phyloP scores from a whole-genome alignment of 208 protist species.

The Tritrichomonas foetus region DNA sequence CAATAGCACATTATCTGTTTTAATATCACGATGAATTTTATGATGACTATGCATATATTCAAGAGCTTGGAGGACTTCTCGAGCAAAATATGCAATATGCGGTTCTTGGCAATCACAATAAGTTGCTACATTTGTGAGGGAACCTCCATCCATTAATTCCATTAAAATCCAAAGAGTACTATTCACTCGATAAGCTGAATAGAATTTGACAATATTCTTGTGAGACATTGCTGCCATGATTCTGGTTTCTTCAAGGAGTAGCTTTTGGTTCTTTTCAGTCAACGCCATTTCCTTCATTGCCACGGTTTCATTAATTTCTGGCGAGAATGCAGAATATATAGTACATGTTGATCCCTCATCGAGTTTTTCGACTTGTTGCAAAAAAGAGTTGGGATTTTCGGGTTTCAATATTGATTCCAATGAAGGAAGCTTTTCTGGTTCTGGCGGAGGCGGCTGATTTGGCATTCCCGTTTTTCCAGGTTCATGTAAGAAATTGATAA shows the following conservation, averaged over 20 bases:
- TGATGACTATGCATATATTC: conserved; percentile 42
- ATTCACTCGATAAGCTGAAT: not conserved
- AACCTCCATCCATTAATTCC: conserved; percentile 33
- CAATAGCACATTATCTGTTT: conserved; percentile 49
- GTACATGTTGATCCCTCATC: not conserved
- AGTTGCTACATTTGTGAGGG: not conserved
- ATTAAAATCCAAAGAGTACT: not conserved
- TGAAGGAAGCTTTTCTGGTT: not conserved
- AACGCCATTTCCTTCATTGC: conserved; percentile 13
- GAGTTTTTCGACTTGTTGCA: not conserved
- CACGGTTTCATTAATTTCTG: not conserved
- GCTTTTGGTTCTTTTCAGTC: not conserved
- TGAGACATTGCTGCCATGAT: not conserved
- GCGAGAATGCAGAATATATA: not conserved
- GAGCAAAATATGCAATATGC: conserved; percentile 38
- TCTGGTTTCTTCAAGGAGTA: conserved; percentile 32
- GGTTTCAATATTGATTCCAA: not conserved
- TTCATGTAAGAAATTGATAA: not conserved
- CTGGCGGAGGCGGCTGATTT: too few species aligned
- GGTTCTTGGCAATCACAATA: conserved; percentile 34
- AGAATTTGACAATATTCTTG: not conserved
- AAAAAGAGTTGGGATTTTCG: not conserved
- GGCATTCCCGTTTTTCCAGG: not conserved
- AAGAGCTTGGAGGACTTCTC: conserved; percentile 36
- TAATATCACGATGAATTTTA: conserved; percentile 52